phyloP scores from a whole-genome alignment of 176 grass and related monocot genomes.

The Thalia dealbata region DNA sequence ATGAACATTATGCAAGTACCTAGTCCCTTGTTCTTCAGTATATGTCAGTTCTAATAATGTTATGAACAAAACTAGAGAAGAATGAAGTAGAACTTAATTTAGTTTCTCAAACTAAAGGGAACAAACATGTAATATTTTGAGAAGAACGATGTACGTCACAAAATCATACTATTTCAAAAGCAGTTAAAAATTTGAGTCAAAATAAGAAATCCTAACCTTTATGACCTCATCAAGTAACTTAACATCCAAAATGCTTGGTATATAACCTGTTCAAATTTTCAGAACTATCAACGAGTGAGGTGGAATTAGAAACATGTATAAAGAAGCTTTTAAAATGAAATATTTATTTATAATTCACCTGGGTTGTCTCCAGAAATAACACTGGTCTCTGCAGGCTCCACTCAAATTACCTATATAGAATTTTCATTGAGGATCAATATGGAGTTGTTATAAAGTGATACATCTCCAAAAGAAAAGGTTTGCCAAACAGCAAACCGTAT shows the following conservation, averaged over 20 bases:
- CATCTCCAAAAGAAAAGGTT: not conserved
- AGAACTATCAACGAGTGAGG: not conserved
- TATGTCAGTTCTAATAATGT: not conserved
- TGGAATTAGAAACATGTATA: not conserved
- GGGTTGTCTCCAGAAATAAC: slow-evolving; percentile 70
- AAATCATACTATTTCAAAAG: not conserved
- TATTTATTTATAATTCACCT: slow-evolving; percentile 35
- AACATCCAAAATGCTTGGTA: slow-evolving; percentile 89
- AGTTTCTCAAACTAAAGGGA: not conserved
- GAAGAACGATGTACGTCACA: not conserved
- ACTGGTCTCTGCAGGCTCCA: slow-evolving; percentile 93
- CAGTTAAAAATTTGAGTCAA: slow-evolving; percentile 4
- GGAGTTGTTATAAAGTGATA: not conserved
- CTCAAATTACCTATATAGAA: slow-evolving; percentile 57
- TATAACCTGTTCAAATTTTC: slow-evolving; percentile 38
- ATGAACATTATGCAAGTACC: too few species aligned
- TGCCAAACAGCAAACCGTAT: not conserved
- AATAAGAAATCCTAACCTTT: slow-evolving; percentile 46
- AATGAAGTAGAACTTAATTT: not conserved
- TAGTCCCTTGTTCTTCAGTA: too few species aligned
- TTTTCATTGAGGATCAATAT: not conserved
- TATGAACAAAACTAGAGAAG: too few species aligned
- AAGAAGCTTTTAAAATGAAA: slow-evolving; percentile 1
- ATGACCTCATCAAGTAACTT: slow-evolving; percentile 90
- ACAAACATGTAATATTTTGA: not conserved